These are phyloP conservation scores for Penicillium crystallinum DNA, from an alignment of 495 filamentous ascomycete genomes.

Conservation along the genomic window DNA sequence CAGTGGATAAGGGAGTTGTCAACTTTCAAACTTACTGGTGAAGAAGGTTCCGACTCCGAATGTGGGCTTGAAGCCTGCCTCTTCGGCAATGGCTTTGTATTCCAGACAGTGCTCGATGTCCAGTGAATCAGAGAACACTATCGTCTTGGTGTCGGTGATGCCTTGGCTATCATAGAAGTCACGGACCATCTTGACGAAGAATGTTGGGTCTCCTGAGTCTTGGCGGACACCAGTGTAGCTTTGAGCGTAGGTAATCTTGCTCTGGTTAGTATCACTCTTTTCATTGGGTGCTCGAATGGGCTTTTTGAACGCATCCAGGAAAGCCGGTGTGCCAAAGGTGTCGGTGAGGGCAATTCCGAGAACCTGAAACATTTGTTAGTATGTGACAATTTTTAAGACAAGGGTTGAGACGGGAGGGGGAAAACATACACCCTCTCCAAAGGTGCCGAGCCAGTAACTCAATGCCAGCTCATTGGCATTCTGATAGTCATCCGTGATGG, in stretches of 20 bases:
- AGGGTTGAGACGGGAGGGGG: not conserved
- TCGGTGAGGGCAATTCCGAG: slow-evolving; percentile 94
- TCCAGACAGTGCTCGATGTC: slow-evolving; percentile 86
- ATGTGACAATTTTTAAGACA: too few relatives aligned
- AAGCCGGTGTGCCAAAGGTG: slow-evolving; percentile 90
- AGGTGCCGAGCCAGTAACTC: slow-evolving; percentile 83
- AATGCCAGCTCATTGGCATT: slow-evolving; percentile 78
- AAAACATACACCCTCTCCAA: slow-evolving; percentile 67
- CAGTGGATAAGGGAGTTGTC: not conserved
- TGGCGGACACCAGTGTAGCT: slow-evolving; percentile 86
- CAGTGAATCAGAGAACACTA: slow-evolving; percentile 96
- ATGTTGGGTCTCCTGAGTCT: slow-evolving; percentile 85
- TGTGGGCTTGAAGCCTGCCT: slow-evolving; percentile 70
- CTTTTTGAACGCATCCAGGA: slow-evolving; percentile 77
- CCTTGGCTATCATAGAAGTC: slow-evolving; percentile 76
- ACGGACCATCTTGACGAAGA: slow-evolving; percentile 76
- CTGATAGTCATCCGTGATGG: slow-evolving; percentile 79
- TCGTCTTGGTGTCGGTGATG: slow-evolving; percentile 77
- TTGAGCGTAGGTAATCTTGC: slow-evolving; percentile 65
- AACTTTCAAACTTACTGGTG: slow-evolving; percentile 55
- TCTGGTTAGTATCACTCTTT: slow-evolving; percentile 1
- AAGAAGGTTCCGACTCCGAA: slow-evolving; percentile 96
- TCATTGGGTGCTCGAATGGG: slow-evolving; percentile 34
- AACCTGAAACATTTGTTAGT: slow-evolving; percentile 38
- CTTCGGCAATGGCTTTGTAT: slow-evolving; percentile 77